phyloP scores from a whole-genome alignment of 345 rosid species.

The Sonneratia alba region DNA sequence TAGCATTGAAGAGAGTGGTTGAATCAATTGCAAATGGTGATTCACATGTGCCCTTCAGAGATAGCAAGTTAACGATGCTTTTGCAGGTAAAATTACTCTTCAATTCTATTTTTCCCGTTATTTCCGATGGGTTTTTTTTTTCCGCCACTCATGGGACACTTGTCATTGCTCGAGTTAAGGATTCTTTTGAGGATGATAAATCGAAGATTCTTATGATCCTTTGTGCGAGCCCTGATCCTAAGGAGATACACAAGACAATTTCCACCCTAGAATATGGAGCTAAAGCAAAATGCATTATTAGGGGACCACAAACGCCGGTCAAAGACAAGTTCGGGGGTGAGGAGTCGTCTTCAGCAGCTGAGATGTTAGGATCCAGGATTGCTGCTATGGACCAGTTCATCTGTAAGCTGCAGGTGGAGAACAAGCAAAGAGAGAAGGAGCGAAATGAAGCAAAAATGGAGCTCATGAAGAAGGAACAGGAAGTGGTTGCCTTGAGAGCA shows the following conservation, averaged over 20 bases:
- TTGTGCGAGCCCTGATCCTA: constrained; percentile 96
- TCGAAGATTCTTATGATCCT: constrained; percentile 89
- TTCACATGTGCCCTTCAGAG: constrained; percentile 97
- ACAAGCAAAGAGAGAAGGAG: constrained; percentile 70
- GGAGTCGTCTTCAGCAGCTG: constrained; percentile 46
- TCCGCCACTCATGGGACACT: background rate
- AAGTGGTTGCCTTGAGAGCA: constrained; percentile 55
- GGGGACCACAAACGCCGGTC: constrained; percentile 65
- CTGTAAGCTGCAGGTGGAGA: constrained; percentile 73
- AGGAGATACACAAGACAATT: constrained; percentile 87
- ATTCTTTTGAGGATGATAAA: constrained; percentile 95
- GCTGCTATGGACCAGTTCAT: constrained; percentile 94
- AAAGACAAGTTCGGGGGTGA: constrained; percentile 61
- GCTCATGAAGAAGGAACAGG: constrained; percentile 77
- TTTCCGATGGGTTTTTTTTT: background rate
- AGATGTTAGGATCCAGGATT: constrained; percentile 57
- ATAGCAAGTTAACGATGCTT: constrained; percentile 92
- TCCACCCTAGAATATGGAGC: constrained; percentile 98
- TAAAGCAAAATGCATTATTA: constrained; percentile 89
- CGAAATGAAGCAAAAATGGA: constrained; percentile 58
- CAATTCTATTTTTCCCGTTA: background rate
- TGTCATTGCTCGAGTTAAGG: constrained; percentile 30
- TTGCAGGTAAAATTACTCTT: constrained; percentile 48
- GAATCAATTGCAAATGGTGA: constrained; percentile 98
- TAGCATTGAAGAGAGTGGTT: constrained; percentile 87